These are phyloP conservation scores for Rubia tinctorum DNA, from an alignment of 305 asterid species.

Conservation along the genomic window DNA sequence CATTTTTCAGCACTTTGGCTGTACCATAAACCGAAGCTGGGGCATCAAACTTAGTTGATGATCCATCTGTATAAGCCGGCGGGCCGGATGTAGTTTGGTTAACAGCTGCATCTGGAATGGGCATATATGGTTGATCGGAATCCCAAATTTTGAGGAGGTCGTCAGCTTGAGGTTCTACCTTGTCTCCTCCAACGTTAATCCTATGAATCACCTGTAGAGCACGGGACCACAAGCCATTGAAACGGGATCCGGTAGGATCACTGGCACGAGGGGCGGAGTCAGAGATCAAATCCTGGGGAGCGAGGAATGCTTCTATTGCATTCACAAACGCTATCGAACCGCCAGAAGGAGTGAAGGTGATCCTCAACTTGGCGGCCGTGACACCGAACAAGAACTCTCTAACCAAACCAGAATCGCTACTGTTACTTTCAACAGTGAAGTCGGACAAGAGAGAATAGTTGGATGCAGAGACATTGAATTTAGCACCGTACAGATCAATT, in stretches of 20 bases:
- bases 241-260: constrained; percentile 1
- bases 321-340: constrained; percentile 40
- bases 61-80: background rate
- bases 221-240: constrained; percentile 3
- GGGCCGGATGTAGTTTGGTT: background rate
- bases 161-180: constrained; percentile 30
- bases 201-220: constrained; percentile 35
- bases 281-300: constrained; percentile 31
- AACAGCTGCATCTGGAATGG: background rate
- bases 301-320: constrained; percentile 44
- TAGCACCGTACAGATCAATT: constrained; percentile 19
- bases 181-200: constrained; percentile 51
- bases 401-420: constrained; percentile 21
- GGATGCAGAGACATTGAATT: constrained; percentile 39
- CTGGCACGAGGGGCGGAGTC: constrained; percentile 14
- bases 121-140: constrained; percentile 34
- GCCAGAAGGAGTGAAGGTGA: constrained; percentile 30
- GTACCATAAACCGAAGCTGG: constrained; percentile 44
- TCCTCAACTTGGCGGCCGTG: constrained; percentile 25
- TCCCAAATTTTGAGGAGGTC: constrained; percentile 45
- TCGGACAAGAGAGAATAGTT: constrained; percentile 35
- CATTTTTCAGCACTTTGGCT: constrained; percentile 32
- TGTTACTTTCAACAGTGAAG: constrained; percentile 16
- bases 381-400: constrained; percentile 40
- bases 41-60: constrained; percentile 31